Evolutionary conservation across 306 rosid species (phyloP), one percentile per base, ranked within the genome.

Genomic region (Trichosanthes cucumerina): DNA sequence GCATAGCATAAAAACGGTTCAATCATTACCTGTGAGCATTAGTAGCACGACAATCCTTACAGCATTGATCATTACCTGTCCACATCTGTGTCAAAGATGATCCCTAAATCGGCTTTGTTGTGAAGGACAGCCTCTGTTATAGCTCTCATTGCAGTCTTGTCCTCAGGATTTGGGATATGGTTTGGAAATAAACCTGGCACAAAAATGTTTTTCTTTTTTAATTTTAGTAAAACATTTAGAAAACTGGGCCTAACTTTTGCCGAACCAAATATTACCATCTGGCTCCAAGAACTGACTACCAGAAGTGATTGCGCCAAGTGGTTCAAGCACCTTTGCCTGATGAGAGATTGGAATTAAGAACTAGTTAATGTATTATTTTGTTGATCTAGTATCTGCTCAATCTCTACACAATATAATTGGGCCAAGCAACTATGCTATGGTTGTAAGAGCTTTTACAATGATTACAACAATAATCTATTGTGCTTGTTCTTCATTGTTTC

Each of bases 241-340:
- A 60, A 80, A n/a, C 75, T 43, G 58, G 15, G 70, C 68, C 71
- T 50, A 15, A 79, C 69, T 79, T 34, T 49, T 83, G 58, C 76
- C 4, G 39, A 66, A 60, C 34, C 78, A 83, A 78, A 83, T 73
- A 70, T 82, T 92, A 94, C 98, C 98, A 85, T 94, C 95, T 6
- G 98, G 98, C 96, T 94, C 97, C 96, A 94, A 88, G 90, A 92
- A 92, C 86, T 94, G 97, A 83, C 98, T 94, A 63, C 98, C 98
- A 77, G 86, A 66, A 63, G 98, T 90, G 81, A 86, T 88, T 63
- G 96, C 96, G 70, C 98, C 98, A 49, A 94, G 88, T 68, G 98
- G 98, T 85, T 89, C 96, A 79, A 94, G 95, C 82, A 94, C 98
- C 85, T 88, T 94, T 62, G 87, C 96, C 98, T 94, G 88, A 85